phyloP scores from a whole-genome alignment of 1,139 yeast genomes.

The Yamadazyma pseudoaaseri region DNA sequence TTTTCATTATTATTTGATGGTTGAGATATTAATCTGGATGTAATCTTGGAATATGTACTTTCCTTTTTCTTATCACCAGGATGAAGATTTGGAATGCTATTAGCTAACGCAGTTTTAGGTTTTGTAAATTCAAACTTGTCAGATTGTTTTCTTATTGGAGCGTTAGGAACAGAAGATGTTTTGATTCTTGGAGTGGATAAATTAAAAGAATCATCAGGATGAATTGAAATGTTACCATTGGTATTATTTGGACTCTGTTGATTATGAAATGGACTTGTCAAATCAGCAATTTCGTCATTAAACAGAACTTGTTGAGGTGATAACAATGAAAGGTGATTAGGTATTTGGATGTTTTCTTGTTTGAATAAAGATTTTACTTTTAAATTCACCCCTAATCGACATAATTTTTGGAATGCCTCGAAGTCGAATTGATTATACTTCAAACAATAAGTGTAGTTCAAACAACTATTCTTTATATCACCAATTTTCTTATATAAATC shows the following conservation, averaged over 20 bases:
- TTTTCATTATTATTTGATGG: slow-evolving; percentile 23
- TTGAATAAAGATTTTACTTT: slow-evolving; percentile 58
- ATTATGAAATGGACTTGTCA: slow-evolving; percentile 12
- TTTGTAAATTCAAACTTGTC: slow-evolving; percentile 32
- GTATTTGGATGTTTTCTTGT: neutral
- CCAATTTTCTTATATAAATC: slow-evolving; percentile 60
- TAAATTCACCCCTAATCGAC: slow-evolving; percentile 69
- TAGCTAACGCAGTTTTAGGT: slow-evolving; percentile 24
- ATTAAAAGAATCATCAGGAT: slow-evolving; percentile 25
- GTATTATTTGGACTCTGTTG: slow-evolving; percentile 7
- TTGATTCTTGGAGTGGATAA: slow-evolving; percentile 51
- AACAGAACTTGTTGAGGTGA: slow-evolving; percentile 4
- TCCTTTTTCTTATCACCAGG: slow-evolving; percentile 27
- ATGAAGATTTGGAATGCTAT: neutral
- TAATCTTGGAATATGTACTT: slow-evolving; percentile 44
- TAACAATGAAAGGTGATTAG: neutral
- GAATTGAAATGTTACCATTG: slow-evolving; percentile 17
- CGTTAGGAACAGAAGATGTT: slow-evolving; percentile 46
- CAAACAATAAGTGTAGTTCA: slow-evolving; percentile 67
- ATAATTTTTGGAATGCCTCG: slow-evolving; percentile 80
- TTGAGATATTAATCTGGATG: slow-evolving; percentile 53
- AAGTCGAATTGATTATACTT: slow-evolving; percentile 76
- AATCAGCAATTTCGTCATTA: slow-evolving; percentile 3
- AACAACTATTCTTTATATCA: slow-evolving; percentile 62
- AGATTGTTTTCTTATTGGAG: slow-evolving; percentile 44